These are phyloP conservation scores for Tuber melanosporum DNA, from an alignment of 495 filamentous ascomycete genomes.

Conservation along the genomic window DNA sequence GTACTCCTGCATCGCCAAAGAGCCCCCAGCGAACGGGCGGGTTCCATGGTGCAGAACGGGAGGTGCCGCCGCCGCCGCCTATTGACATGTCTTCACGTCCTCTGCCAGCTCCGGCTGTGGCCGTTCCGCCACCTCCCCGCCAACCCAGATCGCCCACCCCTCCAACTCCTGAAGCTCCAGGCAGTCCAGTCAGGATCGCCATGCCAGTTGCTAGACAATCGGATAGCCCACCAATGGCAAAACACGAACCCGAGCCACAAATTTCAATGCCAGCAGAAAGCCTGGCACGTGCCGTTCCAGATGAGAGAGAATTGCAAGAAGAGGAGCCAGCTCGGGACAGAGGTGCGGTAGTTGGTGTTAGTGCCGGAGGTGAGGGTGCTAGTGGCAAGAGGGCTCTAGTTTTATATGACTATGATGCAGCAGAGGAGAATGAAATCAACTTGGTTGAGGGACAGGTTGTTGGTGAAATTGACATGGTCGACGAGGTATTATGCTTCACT, in stretches of 20 bases:
- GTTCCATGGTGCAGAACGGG: conserved; percentile 44
- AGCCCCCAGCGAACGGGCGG: conserved; percentile 36
- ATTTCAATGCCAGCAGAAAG: conserved; percentile 52
- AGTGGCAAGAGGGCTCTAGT: conserved; percentile 64
- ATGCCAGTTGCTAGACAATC: conserved; percentile 69
- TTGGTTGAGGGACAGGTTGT: conserved; percentile 84
- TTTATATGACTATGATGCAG: conserved; percentile 94
- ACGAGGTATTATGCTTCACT: conserved; percentile 47
- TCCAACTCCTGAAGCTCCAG: conserved; percentile 47
- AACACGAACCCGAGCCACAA: conserved; percentile 43
- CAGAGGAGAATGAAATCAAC: conserved; percentile 92
- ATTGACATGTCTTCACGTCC: conserved; percentile 57
- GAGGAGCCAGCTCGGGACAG: conserved; percentile 58
- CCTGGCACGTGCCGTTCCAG: conserved; percentile 54
- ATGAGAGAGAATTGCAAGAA: conserved; percentile 58
- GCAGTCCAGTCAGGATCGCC: conserved; percentile 68
- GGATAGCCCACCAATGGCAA: conserved; percentile 49
- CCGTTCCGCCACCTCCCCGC: conserved; percentile 54
- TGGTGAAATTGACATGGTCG: conserved; percentile 96
- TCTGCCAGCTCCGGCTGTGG: conserved; percentile 35
- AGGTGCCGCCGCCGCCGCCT: conserved; percentile 56
- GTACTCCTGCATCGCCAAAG: conserved; percentile 47
- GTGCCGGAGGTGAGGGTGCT: conserved; percentile 46
- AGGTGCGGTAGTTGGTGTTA: conserved; percentile 57
- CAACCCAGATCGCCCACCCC: conserved; percentile 58